Conservation (phyloP, 768 basidiomycete genomes). For the Boletus rubescentipes region DNA sequence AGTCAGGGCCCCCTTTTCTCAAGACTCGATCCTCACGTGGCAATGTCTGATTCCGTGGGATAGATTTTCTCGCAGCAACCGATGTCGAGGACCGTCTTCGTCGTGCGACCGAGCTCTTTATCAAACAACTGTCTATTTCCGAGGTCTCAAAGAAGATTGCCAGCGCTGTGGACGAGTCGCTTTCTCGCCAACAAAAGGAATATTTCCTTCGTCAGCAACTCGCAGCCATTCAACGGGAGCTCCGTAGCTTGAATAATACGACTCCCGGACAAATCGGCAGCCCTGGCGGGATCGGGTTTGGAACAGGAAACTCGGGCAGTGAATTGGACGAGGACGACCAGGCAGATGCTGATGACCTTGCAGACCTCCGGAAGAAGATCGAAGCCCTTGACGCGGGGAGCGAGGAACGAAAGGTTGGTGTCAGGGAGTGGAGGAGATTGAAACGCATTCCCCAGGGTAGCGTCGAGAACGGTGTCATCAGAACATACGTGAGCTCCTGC, state of each 20-base stretch:
- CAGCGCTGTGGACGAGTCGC: slow-evolving; percentile 73
- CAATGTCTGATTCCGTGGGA: not conserved
- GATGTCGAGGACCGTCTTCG: slow-evolving; percentile 62
- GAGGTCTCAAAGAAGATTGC: slow-evolving; percentile 83
- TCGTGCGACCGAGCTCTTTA: slow-evolving; percentile 67
- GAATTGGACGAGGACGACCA: slow-evolving; percentile 79
- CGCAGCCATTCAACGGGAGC: slow-evolving; percentile 75
- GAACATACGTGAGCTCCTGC: slow-evolving; percentile 62
- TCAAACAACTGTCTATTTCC: slow-evolving; percentile 73
- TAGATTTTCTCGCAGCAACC: slow-evolving; percentile 61
- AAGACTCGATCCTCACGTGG: not conserved
- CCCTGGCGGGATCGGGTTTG: slow-evolving; percentile 22
- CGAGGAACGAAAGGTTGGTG: slow-evolving; percentile 81
- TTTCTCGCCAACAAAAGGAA: slow-evolving; percentile 88
- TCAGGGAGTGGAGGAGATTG: slow-evolving; percentile 80
- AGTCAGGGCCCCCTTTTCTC: slow-evolving; percentile 20
- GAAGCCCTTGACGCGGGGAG: slow-evolving; percentile 70
- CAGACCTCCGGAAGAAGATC: slow-evolving; percentile 68
- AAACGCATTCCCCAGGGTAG: slow-evolving; percentile 88
- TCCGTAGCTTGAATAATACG: slow-evolving; percentile 51
- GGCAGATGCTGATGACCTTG: slow-evolving; percentile 77
- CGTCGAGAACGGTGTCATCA: slow-evolving; percentile 87
- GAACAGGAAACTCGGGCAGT: slow-evolving; percentile 30
- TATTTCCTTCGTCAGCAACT: slow-evolving; percentile 84
- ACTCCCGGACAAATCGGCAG: slow-evolving; percentile 21